These are phyloP conservation scores for Auriscalpium microsporum DNA, from an alignment of 768 basidiomycete genomes.

Conservation along the genomic window DNA sequence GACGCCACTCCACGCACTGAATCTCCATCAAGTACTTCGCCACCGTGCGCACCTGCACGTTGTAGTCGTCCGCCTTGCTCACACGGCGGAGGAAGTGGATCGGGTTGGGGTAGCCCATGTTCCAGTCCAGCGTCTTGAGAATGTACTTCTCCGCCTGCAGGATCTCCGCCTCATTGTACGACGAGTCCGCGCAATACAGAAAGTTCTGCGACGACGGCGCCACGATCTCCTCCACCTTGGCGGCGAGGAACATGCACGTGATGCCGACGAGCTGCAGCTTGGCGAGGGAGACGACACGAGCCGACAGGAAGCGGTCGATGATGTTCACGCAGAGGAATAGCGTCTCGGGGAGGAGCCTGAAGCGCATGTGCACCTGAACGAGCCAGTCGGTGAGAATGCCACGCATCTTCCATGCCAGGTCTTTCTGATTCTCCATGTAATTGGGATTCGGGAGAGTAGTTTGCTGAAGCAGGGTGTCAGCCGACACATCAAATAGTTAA, in stretches of 20 bases:
- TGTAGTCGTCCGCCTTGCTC: constrained; percentile 91
- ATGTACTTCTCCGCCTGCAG: constrained; percentile 86
- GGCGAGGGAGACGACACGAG: constrained; percentile 48
- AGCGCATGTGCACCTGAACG: constrained; percentile 82
- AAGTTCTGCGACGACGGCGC: constrained; percentile 80
- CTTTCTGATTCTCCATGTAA: constrained; percentile 79
- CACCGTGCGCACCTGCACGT: constrained; percentile 75
- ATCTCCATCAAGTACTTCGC: constrained; percentile 92
- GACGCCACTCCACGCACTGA: constrained; percentile 67
- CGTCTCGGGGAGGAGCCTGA: constrained; percentile 82
- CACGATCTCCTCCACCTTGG: constrained; percentile 90
- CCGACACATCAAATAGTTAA: constrained; percentile 9
- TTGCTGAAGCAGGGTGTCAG: constrained; percentile 33
- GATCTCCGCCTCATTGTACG: constrained; percentile 72
- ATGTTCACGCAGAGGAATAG: constrained; percentile 86
- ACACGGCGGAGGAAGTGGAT: constrained; percentile 83
- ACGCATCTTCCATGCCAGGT: constrained; percentile 85
- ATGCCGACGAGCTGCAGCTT: constrained; percentile 79
- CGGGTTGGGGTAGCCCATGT: constrained; percentile 79
- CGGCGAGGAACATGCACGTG: constrained; percentile 77
- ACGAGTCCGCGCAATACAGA: constrained; percentile 68
- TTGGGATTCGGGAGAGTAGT: constrained; percentile 72
- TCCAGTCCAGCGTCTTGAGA: constrained; percentile 78
- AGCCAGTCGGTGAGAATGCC: constrained; percentile 90
- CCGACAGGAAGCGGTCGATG: constrained; percentile 57